Base-by-base conservation (phyloP, 1,284 basidiomycete species). In the Fomitiporia mediterranea region DNA sequence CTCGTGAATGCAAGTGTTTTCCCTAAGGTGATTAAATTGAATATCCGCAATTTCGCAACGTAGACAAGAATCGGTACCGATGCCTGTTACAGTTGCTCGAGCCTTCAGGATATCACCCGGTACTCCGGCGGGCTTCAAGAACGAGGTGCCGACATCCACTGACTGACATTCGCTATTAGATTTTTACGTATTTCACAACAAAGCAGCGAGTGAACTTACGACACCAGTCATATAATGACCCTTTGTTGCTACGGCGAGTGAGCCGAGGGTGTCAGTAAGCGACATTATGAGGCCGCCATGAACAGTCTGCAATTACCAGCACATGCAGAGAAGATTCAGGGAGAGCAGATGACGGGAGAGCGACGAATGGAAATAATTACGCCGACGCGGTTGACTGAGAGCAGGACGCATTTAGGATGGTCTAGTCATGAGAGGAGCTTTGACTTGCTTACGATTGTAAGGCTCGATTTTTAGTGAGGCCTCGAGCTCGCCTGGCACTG, bases 201-300 rank as follows among this genome's bases (percentile, higher is more conserved):
- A 1, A 28, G 2, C 19, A 17, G 11, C 5, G 27, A 28, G 17
- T 46, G 25, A 15, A 15, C 44, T 28, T 30, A 46, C 44, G 5
- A 95, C 91, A 15, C 92, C 88, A 0, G 93, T 94, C 83, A 91
- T 89, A 68, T 74, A 87, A 23, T 92, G 81, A 3, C 93, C 93
- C 61, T 86, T 85, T 11, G 86, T 83, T 0, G 89, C 88, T 21
- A 95, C 80, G 5, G 89, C 89, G 9, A 95, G 78, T 0, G 87
- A 91, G 4, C 93, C 92, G 44, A 91, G 72, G 6, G 91, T 93
- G 68, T 95, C 92, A 7, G 91, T 91, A 17, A 96, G 72, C 1
- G 90, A 91, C 65, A 90, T 71, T 63, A 94, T 84, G 38, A 94
- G 76, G 5, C 93, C 93, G 9, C 93, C 92, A 64, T 95, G 93